Base-by-base conservation (phyloP, 1,284 basidiomycete species). In the Takashimella tepidaria region DNA sequence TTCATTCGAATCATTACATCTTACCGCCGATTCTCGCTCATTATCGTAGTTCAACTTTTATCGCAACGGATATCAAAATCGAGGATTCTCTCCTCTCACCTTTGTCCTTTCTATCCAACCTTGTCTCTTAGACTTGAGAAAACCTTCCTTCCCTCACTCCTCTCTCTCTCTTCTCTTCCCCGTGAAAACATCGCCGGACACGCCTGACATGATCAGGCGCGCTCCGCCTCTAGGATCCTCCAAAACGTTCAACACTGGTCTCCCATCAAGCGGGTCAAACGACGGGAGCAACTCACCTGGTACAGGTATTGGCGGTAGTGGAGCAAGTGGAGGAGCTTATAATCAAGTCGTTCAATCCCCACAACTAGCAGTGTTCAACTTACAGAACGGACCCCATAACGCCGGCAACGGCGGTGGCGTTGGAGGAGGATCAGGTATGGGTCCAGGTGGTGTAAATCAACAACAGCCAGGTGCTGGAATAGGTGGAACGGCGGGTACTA, bases 371-470 rank as follows among this genome's bases (percentile, higher is more conserved):
- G 10, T 37, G 10, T 37, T 37, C 16, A 37, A 37, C 31, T 8
- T 37, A 16, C 31, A 37, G 16, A 8, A 16, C 16, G 16, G 16
- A 8, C n/a, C n/a, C n/a, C n/a, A n/a, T n/a, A 37, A 37, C 31
- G 16, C 16, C 31, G 16, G 16, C 31, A 37, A 37, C 31, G 25
- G 27, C 31, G 13, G 24, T 12, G 47, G 47, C 22, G 25, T 21
- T n/a, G 47, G 47, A 41, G 20, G 47, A 37, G 25, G 46, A 47
- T 47, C 43, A 51, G 43, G 19, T 20, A 41, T 47, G n/a, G 51
- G 21, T 16, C 25, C n/a, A 25, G 40, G 24, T n/a, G 51, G 21
- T 16, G 47, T 16, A 25, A 24, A 20, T n/a, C 31, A 37, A 16
- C 31, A 37, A 37, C 31, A 37, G 10, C 31, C 31, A 8, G 31